phyloP scores from a whole-genome alignment of 768 basidiomycete species.

The Calvatia gigantea region DNA sequence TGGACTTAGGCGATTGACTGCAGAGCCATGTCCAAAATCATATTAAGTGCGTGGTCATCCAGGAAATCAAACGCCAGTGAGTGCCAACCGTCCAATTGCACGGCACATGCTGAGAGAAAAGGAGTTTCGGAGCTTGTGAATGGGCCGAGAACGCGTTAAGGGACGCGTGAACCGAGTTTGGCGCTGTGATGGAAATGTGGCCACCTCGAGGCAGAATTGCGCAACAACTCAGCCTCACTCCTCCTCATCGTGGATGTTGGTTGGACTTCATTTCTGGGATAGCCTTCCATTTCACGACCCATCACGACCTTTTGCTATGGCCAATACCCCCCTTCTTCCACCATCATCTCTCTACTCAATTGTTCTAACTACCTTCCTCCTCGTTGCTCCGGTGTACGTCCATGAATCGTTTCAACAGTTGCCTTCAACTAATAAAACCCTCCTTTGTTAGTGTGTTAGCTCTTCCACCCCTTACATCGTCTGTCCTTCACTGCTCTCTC shows the following conservation, averaged over 20 bases:
- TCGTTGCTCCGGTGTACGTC: constrained; percentile 2
- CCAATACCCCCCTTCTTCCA: not conserved
- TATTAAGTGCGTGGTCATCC: no score
- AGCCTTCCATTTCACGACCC: constrained; percentile 1
- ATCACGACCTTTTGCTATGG: constrained; percentile 1
- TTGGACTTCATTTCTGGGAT: constrained; percentile 1
- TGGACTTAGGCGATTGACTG: no score
- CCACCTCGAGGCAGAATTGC: not conserved
- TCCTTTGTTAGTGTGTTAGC: not conserved
- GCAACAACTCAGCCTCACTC: not conserved
- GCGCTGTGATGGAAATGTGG: constrained; percentile 8
- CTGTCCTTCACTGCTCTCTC: constrained; percentile 6
- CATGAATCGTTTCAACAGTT: not conserved
- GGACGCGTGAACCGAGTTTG: constrained; percentile 2
- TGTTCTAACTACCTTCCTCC: constrained; percentile 4
- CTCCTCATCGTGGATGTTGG: constrained; percentile 5
- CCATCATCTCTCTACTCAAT: not conserved
- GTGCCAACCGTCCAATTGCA: not conserved
- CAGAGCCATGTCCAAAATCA: no score
- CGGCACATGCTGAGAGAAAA: not conserved
- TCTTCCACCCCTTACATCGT: constrained; percentile 6
- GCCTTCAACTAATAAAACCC: not conserved
- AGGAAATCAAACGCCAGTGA: not conserved
- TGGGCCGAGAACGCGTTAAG: constrained; percentile 9
- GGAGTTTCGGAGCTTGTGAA: not conserved